Evolutionary conservation across 1,284 basidiomycete genomes (phyloP), one percentile per base, ranked within the genome.

Genomic region (Marasmius sp.): DNA sequence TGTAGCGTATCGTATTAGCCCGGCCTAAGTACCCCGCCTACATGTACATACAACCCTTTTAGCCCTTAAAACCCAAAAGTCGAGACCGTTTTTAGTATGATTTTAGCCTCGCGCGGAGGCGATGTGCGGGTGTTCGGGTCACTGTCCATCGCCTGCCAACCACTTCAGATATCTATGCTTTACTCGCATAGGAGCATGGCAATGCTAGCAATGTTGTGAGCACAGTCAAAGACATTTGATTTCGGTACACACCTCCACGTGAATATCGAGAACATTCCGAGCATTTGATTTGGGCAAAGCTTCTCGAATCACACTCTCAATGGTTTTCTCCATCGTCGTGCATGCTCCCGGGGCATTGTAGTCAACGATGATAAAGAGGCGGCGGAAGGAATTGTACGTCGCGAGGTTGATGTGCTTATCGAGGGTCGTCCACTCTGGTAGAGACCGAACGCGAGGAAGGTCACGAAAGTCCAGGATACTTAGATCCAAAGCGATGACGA

Each of bases 1-100:
- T 1, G 81, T 73, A 6, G 83, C 83, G 1, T 78, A 81, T 60
- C 68, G 82, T 33, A 71, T 81, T 53, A 77, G 69, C 18, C 59
- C 53, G 38, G 60, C 58, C 38, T 64, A 52, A 57, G 20, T 9
- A 18, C 7, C 41, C 20, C 16, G 27, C 14, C 34, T 47, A 11
- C 27, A 27, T 27, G 27, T 27, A 27, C 27, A 27, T 27, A 2
- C 27, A 27, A 27, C 27, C 27, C 27, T 27, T 27, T 27, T 27
- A 27, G 27, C 5, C 2, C 27, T 27, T 27, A 5, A n/a, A n/a
- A n/a, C n/a, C n/a, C 27, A 27, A 27, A 27, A 27, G 27, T 27
- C 27, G 27, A 27, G 27, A 27, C 5, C 27, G 5, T 27, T 27
- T 27, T 27, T 27, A 27, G 27, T 5, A 27, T 2, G 5, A 27